These are phyloP conservation scores for Myrica gale DNA, from an alignment of 306 rosid genomes.

Conservation along the genomic window DNA sequence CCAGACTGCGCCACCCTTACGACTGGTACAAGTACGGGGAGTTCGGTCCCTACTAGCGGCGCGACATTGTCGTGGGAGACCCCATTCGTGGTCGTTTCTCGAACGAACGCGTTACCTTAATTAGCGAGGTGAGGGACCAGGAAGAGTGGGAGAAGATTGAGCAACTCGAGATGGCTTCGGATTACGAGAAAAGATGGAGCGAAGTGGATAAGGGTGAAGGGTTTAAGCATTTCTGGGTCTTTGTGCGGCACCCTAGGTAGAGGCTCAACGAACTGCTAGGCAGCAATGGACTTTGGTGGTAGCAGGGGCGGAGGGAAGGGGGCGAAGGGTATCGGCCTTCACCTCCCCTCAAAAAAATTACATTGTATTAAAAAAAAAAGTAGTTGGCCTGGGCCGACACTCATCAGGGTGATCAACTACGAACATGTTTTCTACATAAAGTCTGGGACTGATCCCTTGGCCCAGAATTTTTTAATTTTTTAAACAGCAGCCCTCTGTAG, in stretches of 20 bases:
- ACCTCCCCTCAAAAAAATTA: too few species aligned
- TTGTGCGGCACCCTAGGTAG: conserved; percentile 83
- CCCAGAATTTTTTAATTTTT: too few species aligned
- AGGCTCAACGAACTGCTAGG: conserved; percentile 66
- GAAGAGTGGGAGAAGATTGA: conserved; percentile 95
- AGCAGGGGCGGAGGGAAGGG: too few species aligned
- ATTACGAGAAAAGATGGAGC: conserved; percentile 57
- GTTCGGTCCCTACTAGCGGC: conserved; percentile 84
- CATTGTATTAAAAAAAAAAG: too few species aligned
- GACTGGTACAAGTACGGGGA: conserved; percentile 96
- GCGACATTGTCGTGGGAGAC: conserved; percentile 82
- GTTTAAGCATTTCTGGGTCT: conserved; percentile 70
- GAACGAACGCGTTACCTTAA: conserved; percentile 73
- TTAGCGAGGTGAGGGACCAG: conserved; percentile 66
- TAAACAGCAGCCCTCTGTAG: too few species aligned
- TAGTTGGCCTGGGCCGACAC: too few species aligned
- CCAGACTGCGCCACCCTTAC: conserved; percentile 69
- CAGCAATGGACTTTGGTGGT: conserved; percentile 92
- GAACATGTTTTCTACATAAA: too few species aligned
- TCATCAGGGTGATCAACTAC: too few species aligned
- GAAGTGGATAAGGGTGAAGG: conserved; percentile 60
- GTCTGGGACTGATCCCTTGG: too few species aligned
- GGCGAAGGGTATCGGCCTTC: too few species aligned
- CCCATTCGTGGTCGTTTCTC: conserved; percentile 69
- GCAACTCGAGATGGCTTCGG: conserved; percentile 69